Evolutionary conservation across 1,139 yeast species (phyloP), one percentile per base, ranked within the genome.

Genomic region (Lodderomyces orthopsilosis): DNA sequence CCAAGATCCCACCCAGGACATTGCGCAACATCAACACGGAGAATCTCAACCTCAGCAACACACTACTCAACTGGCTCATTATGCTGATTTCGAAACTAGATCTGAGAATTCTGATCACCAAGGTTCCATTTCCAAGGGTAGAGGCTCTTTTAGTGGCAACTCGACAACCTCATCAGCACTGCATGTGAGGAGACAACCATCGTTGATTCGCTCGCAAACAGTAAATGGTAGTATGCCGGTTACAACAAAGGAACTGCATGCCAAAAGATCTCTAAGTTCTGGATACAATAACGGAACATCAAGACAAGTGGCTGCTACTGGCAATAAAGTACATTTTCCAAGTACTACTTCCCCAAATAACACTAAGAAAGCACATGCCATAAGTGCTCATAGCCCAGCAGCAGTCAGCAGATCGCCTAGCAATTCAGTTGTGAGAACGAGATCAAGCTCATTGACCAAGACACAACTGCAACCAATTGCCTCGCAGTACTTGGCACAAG

Each of bases 401-500:
- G 37, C 41, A 5, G 17, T 41, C 12, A 38, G 26, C 28, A 37
- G 46, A 32, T 41, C 42, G 4, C 42, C 43, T 15, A 40, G 41
- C 22, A 34, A 38, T 9, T 18, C 46, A 2, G 23, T 41, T 2
- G 15, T 38, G 19, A 27, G 41, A 32, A 41, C 35, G 12, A 36
- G 45, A 33, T 34, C 46, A 17, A 30, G 46, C 17, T 23, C 36
- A 10, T 33, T 23, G 14, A n/a, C 38, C 10, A 59, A 54, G 42
- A 51, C 56, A 37, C 55, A 53, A 32, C 49, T 54, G 34, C 60
- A 58, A 35, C 58, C 56, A 40, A 55, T 52, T 34, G 65, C 66
- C 35, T 51, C 60, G 35, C 78, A 70, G 52, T 79, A 77, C 55
- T 63, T 73, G 40, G 79, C 82, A 2, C 93, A 86, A 55, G 95